Conservation (phyloP, 257 asterid species). For the Euphrasia confusa region DNA sequence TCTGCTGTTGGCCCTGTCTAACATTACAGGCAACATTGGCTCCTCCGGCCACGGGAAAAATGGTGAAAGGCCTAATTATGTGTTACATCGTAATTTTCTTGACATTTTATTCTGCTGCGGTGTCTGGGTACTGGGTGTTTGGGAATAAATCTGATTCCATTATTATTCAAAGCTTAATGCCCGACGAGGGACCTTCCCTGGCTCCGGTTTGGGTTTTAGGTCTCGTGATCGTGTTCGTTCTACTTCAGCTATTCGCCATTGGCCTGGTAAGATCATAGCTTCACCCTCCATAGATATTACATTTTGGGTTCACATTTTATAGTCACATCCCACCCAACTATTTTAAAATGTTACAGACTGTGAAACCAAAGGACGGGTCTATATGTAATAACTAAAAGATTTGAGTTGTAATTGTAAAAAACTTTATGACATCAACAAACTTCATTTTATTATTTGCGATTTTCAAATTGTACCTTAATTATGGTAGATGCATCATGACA, state of each 20-base stretch:
- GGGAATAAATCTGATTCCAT: slow-evolving; percentile 79
- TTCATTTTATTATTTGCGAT: neutral
- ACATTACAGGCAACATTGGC: slow-evolving; percentile 83
- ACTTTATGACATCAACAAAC: neutral
- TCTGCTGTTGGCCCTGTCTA: neutral
- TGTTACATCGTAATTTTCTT: slow-evolving; percentile 81
- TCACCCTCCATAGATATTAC: neutral
- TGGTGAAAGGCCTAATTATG: slow-evolving; percentile 86
- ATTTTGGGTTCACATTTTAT: too few species aligned
- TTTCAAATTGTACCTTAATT: too few species aligned
- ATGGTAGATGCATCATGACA: too few species aligned
- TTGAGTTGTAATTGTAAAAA: neutral
- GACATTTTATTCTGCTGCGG: slow-evolving; percentile 87
- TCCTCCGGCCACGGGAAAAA: slow-evolving; percentile 96
- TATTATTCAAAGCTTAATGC: slow-evolving; percentile 69
- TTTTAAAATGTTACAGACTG: neutral
- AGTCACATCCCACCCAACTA: neutral
- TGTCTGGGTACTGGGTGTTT: slow-evolving; percentile 87
- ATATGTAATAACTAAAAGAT: neutral
- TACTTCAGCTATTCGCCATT: slow-evolving; percentile 78
- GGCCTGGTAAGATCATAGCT: slow-evolving; percentile 54
- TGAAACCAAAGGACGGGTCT: neutral
- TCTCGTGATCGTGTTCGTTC: slow-evolving; percentile 52
- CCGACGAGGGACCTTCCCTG: slow-evolving; percentile 63
- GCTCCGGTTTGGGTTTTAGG: slow-evolving; percentile 58